Evolutionary conservation across 306 rosid species (phyloP), one percentile per base, ranked within the genome.

Genomic region (Trifolium fragiferum): DNA sequence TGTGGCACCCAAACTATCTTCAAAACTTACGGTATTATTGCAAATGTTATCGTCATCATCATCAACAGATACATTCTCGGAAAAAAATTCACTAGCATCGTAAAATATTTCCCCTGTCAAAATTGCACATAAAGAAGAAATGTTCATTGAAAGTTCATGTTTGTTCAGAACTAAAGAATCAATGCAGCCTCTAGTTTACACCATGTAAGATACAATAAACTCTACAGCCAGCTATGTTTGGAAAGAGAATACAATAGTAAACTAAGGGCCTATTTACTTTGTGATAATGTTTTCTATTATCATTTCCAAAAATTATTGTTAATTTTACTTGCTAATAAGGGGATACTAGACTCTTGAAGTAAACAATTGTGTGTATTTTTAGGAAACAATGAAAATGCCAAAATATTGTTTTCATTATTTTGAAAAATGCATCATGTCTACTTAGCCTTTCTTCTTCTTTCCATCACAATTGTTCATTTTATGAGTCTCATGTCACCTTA

Each of bases 101-200:
- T 86, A 86, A 82, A 92, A 92, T 65, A 78, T 69, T 75, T 91
- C 96, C 78, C 95, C 98, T 94, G 90, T 32, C 73, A 85, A 73
- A 33, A 58, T 72, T 62, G 59, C 62, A 81, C 16, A 72, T 21
- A 70, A 63, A 8, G 75, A 68, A 62, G 37, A 76, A 77, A 46
- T 32, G 73, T 40, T 80, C 18, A 84, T 33, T 61, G 53, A 70
- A 62, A 73, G 54, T 49, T 67, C 81, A 59, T 40, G 57, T 73
- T 79, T 44, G 72, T 60, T 46, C 37, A 75, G 61, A 74, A 20
- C 32, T 58, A 66, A 19, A 76, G 59, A 79, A 64, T 30, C 15
- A 50, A 47, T 54, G 81, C 72, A 68, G 77, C 57, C 50, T 75
- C 70, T 72, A 74, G 59, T 40, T 30, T 38, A 68, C 41, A 83